Base-by-base conservation (phyloP, 129 eudicot species). In the Gnaphalium uliginosum region DNA sequence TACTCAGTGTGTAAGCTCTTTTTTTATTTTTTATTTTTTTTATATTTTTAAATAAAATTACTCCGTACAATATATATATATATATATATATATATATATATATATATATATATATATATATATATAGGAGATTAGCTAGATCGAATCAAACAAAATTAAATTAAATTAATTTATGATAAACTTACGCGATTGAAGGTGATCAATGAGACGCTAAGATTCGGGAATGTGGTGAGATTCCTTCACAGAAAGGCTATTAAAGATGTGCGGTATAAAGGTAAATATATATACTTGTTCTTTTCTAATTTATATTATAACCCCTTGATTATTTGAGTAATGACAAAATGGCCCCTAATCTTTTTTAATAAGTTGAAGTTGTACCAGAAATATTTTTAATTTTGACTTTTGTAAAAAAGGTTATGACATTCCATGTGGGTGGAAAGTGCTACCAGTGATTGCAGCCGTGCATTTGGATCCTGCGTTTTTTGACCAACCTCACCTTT, bases 371-470 rank as follows among this genome's bases (percentile, higher is more conserved):
- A 39, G 59, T 41, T 68, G 32, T 56, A 17, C 22, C 27, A 5
- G 37, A 35, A 24, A 13, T 60, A 14, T 50, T 33, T 35, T 43
- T 14, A 37, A 68, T 66, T 68, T 71, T 76, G 85, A 76, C 81
- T 72, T 77, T 58, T 69, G 68, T 39, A 1, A 46, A 57, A 69
- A 85, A 94, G 98, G 97, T 59, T 90, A 90, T 87, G 98, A 94
- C 96, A 94, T 94, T 90, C 96, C 97, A 90, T 79, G 98, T 85
- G 98, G 98, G 24, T 94, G 98, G 98, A 94, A 94, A 87, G 98
- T 94, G 82, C 81, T 94, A 48, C 98, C 98, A 81, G 98, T 94
- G 82, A 85, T 94, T 71, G 86, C 98, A 85, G 97, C 98, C 79
- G 93, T 84, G 91, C 98, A 94, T 82, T 90, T 94, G 87, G 98